Evolutionary conservation across 352 stramenopile genomes (phyloP).

Genomic region (Aphanomyces stellatus): DNA sequence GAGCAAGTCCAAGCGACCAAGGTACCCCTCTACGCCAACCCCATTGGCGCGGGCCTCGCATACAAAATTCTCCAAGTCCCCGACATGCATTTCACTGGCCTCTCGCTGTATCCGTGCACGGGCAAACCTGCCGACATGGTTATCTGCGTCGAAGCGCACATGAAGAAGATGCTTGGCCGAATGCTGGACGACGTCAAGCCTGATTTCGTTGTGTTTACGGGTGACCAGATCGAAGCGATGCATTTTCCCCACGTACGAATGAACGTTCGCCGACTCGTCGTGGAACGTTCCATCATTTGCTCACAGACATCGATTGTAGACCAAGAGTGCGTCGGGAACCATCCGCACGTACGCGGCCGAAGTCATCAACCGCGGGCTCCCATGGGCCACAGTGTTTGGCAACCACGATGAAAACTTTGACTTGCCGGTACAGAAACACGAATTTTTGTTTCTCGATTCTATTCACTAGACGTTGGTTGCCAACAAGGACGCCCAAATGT

Average conservation of each 20-base stretch:
- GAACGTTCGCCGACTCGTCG: no score
- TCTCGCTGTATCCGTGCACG: no score
- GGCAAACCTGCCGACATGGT: no score
- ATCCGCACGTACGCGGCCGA: conserved; percentile 29
- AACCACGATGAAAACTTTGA: conserved; percentile 49
- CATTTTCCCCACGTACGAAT: conserved; percentile 21
- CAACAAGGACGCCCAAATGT: background rate
- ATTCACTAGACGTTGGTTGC: background rate
- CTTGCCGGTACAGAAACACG: background rate
- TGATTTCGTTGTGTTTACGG: conserved; percentile 56
- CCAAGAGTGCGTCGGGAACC: conserved; percentile 21
- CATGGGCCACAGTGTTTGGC: conserved; percentile 48
- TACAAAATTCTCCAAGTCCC: conserved; percentile 65
- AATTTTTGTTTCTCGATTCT: no score
- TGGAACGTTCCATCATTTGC: no score
- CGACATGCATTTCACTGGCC: conserved; percentile 52
- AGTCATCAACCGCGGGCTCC: conserved; percentile 37
- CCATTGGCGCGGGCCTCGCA: no score
- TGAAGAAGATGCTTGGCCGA: conserved; percentile 39
- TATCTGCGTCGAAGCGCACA: conserved; percentile 40
- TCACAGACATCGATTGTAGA: no score
- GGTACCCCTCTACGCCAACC: no score
- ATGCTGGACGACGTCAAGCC: conserved; percentile 50
- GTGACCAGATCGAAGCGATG: conserved; percentile 47
- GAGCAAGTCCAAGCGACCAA: no score